These are phyloP conservation scores for Yamadazyma diospyri DNA, from an alignment of 1,139 yeast genomes.

Conservation along the genomic window DNA sequence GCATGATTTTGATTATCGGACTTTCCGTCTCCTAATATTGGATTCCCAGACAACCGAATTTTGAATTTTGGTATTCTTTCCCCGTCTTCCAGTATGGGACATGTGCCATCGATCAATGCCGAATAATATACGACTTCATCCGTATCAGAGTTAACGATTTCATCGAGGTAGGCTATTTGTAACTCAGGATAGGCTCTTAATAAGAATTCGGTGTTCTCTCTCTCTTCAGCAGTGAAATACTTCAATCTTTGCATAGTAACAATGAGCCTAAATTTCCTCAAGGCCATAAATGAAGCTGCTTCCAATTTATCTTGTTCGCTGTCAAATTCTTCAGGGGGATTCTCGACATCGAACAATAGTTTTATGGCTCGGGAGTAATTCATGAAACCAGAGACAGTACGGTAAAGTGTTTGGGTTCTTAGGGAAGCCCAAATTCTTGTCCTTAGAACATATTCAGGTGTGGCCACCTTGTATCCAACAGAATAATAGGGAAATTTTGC, in stretches of 20 bases:
- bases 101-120: slow-evolving; percentile 42
- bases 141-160: slow-evolving; percentile 25
- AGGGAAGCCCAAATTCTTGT: slow-evolving; percentile 59
- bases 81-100: slow-evolving; percentile 34
- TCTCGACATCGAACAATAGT: slow-evolving; percentile 45
- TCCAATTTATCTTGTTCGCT: slow-evolving; percentile 29
- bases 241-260: slow-evolving; percentile 44
- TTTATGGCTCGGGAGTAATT: slow-evolving; percentile 53
- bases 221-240: slow-evolving; percentile 32
- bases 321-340: slow-evolving; percentile 18
- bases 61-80: slow-evolving; percentile 39
- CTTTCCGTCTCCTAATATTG: slow-evolving; percentile 56
- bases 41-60: slow-evolving; percentile 50
- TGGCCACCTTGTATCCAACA: slow-evolving; percentile 51
- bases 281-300: slow-evolving; percentile 36
- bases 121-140: slow-evolving; percentile 29
- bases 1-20: slow-evolving; percentile 56
- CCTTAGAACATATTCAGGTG: slow-evolving; percentile 50
- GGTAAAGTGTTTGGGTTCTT: slow-evolving; percentile 51
- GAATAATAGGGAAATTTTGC: slow-evolving; percentile 46
- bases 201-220: slow-evolving; percentile 33
- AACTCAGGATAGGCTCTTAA: slow-evolving; percentile 44
- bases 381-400: slow-evolving; percentile 58
- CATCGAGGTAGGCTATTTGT: slow-evolving; percentile 42
- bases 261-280: slow-evolving; percentile 46